These are phyloP conservation scores for Spencermartinsiella europaea DNA, from an alignment of 805 yeast genomes.

Conservation along the genomic window DNA sequence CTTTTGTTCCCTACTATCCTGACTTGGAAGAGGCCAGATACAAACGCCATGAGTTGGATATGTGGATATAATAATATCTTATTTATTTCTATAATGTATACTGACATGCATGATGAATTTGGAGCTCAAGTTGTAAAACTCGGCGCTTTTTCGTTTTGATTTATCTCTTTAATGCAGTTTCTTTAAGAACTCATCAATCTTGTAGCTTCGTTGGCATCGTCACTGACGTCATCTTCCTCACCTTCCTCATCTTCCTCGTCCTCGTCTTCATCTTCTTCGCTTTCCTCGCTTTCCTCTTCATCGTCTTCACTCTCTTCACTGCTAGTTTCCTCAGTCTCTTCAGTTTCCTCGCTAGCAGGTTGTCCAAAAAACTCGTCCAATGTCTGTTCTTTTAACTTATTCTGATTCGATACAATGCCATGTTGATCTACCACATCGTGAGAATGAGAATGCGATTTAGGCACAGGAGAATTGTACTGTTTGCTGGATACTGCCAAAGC, in stretches of 20 bases:
- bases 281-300: slow-evolving; percentile 28
- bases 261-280: slow-evolving; percentile 26
- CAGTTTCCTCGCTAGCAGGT: slow-evolving; percentile 22
- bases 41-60: slow-evolving; percentile 49
- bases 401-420: slow-evolving; percentile 13
- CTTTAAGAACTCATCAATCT: not conserved
- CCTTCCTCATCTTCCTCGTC: slow-evolving; percentile 31
- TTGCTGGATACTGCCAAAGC: not conserved
- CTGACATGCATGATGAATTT: not conserved
- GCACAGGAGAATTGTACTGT: not conserved
- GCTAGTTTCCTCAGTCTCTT: slow-evolving; percentile 26
- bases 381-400: slow-evolving; percentile 59
- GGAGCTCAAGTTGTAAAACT: too few species aligned
- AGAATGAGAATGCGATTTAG: not conserved
- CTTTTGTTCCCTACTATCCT: slow-evolving; percentile 83
- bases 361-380: slow-evolving; percentile 80
- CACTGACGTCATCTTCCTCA: slow-evolving; percentile 32
- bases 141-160: too few species aligned
- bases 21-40: slow-evolving; percentile 25
- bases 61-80: slow-evolving; percentile 29
- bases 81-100: slow-evolving; percentile 3
- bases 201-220: slow-evolving; percentile 27
- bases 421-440: not conserved
- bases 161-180: too few species aligned
- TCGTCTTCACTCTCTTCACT: slow-evolving; percentile 30